Evolutionary conservation across 2,329 filamentous ascomycete genomes (phyloP), one percentile per base, ranked within the genome.

Genomic region (Zymoseptoria passerinii): DNA sequence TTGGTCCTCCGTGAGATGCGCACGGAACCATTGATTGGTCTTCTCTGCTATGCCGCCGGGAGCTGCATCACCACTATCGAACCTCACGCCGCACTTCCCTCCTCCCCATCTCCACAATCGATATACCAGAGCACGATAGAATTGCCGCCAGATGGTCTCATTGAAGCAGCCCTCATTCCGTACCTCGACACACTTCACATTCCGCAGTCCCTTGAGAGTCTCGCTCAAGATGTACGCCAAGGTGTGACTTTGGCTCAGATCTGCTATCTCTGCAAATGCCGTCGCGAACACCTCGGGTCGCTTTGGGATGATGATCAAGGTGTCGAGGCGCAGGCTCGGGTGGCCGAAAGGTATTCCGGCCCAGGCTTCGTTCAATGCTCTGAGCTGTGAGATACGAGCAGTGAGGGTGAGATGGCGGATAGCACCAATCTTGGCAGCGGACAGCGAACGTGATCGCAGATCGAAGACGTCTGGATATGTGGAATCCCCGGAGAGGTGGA

Each of bases 221-320:
- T 74, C 71, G 48, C 67, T 66, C 51, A 74, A 64, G 51, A 73
- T 68, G 59, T 72, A 72, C 7, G 71, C 71, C 51, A 74, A 61
- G 10, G 70, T 72, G 55, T 74, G 72, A 19, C 63, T 62, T 50
- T 73, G 70, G 49, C 64, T 66, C 48, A 73, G 62, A 56, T 72
- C 70, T 49, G 71, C 71, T 40, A 73, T 67, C 50, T 72, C 70
- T 18, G 67, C 70, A 56, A 72, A 72, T 2, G 64, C 61, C 3
- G 54, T 60, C 28, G 58, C 60, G 20, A 60, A 59, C n/a, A 65
- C 64, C 35, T 72, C 67, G 8, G 72, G 70, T 27, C 68, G 62
- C 13, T 57, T 63, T 1, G 72, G 72, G 1, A 72, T 57, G 19
- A 74, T 61, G 13, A 67, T 68, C 48, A 74, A 59, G 1, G 63